Conservation (phyloP, 345 rosid species). For the Sisymbrium altissimum region DNA sequence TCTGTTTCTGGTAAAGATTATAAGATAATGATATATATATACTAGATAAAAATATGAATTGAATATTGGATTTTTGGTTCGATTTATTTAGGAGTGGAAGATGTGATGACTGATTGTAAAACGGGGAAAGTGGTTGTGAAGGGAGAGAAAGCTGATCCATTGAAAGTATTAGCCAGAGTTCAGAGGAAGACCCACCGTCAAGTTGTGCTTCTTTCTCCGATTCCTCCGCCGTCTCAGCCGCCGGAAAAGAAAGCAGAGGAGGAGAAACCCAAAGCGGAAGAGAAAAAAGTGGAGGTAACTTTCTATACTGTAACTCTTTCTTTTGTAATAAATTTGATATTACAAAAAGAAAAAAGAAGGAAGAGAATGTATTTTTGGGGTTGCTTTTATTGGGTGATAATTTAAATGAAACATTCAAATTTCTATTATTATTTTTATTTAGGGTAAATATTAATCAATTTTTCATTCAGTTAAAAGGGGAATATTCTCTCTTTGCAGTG, state of each 20-base stretch:
- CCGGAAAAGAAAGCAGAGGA: constrained; percentile 61
- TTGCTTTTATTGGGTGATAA: not conserved
- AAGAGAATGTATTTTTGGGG: not conserved
- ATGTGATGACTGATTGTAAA: constrained; percentile 83
- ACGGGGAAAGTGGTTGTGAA: constrained; percentile 83
- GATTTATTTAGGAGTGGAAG: constrained; percentile 68
- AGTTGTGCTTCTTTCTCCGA: constrained; percentile 84
- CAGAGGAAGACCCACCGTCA: constrained; percentile 84
- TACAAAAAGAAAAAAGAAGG: not conserved
- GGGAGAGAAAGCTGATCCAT: constrained; percentile 94
- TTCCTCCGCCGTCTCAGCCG: constrained; percentile 68
- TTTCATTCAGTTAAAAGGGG: not conserved
- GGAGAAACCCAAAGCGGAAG: constrained; percentile 55
- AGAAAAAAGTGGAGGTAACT: constrained; percentile 74
- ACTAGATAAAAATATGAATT: not conserved
- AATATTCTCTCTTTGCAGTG: constrained; percentile 32
- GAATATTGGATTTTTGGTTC: not conserved
- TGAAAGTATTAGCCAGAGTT: constrained; percentile 74
- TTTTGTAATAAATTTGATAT: not conserved
- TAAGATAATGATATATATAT: not conserved
- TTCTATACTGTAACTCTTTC: not conserved
- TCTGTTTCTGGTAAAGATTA: constrained; percentile 8
- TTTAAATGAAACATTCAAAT: not conserved
- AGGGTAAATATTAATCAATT: not conserved
- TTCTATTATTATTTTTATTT: not conserved